These are phyloP conservation scores for Rhynchospora pubera DNA, from an alignment of 176 grass and related monocot species.

Conservation along the genomic window DNA sequence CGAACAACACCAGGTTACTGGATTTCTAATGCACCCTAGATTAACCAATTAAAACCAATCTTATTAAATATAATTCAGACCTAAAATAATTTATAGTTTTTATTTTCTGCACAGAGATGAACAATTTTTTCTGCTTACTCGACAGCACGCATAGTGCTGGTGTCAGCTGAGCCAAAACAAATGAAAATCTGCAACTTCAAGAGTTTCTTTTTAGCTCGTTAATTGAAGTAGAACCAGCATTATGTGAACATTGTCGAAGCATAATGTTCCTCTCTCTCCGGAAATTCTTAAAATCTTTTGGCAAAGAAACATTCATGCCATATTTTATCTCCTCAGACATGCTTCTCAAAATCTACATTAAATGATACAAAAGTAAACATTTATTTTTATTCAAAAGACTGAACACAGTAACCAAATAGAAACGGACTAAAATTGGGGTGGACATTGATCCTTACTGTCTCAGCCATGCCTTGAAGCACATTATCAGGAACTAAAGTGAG, in stretches of 20 bases:
- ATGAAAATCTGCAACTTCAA: slow-evolving; percentile 9
- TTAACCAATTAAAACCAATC: no score
- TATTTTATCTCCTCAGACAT: slow-evolving; percentile 66
- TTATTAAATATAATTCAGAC: no score
- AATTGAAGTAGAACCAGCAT: not conserved
- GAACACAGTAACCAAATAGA: not conserved
- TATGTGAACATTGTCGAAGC: not conserved
- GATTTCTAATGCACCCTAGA: no score
- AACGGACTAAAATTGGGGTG: no score
- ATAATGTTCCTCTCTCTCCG: slow-evolving; percentile 48
- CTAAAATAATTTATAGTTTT: no score
- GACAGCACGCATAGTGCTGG: no score
- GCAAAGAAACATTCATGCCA: slow-evolving; percentile 45
- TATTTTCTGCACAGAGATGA: no score
- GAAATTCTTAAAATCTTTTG: slow-evolving; percentile 56
- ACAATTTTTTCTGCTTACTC: no score
- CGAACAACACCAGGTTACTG: no score
- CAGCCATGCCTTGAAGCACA: slow-evolving; percentile 69
- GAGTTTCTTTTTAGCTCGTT: not conserved
- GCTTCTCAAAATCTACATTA: slow-evolving; percentile 57
- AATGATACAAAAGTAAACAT: not conserved
- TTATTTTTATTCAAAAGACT: not conserved
- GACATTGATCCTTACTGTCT: slow-evolving; percentile 31
- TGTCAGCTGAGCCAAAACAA: not conserved
- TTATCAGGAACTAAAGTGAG: slow-evolving; percentile 56